Conservation (phyloP, 495 filamentous ascomycete species). For the Aspergillus incahuasiensis region DNA sequence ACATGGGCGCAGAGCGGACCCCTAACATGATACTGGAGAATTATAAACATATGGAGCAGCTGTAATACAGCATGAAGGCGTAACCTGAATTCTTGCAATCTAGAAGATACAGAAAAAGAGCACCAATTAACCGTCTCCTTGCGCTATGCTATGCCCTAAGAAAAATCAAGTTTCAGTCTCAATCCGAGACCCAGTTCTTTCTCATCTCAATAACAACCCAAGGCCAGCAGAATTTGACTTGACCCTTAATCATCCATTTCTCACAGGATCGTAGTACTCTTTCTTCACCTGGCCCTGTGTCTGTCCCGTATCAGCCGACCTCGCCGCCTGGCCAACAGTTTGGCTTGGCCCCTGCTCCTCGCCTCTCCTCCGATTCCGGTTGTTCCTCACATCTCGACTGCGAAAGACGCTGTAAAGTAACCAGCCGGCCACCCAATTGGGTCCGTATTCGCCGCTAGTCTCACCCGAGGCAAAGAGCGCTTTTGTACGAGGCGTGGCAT, state of each 20-base stretch:
- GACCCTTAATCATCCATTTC: slow-evolving; percentile 29
- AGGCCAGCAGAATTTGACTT: neutral
- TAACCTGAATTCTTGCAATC: neutral
- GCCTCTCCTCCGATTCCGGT: slow-evolving; percentile 42
- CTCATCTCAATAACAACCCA: neutral
- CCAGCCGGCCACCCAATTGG: slow-evolving; percentile 56
- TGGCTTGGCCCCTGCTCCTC: slow-evolving; percentile 21
- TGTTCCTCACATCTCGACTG: slow-evolving; percentile 53
- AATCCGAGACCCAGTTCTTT: neutral
- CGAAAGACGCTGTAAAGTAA: slow-evolving; percentile 57
- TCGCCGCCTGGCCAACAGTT: neutral
- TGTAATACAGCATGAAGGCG: no score
- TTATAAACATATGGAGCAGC: no score
- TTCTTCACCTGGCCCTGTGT: slow-evolving; percentile 24
- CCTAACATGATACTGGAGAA: no score
- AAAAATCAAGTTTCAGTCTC: neutral
- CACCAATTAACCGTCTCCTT: neutral
- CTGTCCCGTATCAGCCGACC: slow-evolving; percentile 12
- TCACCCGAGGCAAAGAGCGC: slow-evolving; percentile 36
- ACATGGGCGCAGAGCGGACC: no score
- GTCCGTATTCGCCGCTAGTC: slow-evolving; percentile 40
- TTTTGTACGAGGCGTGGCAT: slow-evolving; percentile 32
- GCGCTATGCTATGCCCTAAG: slow-evolving; percentile 7
- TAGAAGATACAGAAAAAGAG: neutral
- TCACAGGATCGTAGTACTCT: slow-evolving; percentile 44